These are phyloP conservation scores for Schizophyllum commune DNA, from an alignment of 1,284 basidiomycete species.

Conservation along the genomic window DNA sequence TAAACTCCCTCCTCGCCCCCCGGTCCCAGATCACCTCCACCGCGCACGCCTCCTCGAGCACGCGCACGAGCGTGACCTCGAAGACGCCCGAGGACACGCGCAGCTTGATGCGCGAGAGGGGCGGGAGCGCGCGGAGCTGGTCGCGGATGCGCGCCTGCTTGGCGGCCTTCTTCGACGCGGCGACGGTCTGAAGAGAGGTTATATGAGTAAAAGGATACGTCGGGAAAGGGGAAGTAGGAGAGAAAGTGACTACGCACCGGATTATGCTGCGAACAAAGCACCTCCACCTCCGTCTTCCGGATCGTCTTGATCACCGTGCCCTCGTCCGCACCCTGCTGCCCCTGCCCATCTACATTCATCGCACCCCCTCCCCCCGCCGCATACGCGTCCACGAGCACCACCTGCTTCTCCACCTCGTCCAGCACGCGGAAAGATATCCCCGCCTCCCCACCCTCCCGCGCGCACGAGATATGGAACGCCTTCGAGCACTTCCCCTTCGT, in stretches of 20 bases:
- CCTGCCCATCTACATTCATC: conserved; percentile 12
- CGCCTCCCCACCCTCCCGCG: conserved; percentile 44
- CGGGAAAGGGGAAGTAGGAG: background rate
- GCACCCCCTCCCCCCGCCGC: conserved; percentile 7
- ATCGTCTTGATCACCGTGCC: conserved; percentile 48
- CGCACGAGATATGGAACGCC: conserved; percentile 92
- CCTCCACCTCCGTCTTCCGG: conserved; percentile 63
- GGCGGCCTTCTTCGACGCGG: conserved; percentile 62
- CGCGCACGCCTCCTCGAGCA: conserved; percentile 57
- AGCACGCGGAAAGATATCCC: conserved; percentile 57
- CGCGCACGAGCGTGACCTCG: conserved; percentile 67
- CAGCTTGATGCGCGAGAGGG: conserved; percentile 71
- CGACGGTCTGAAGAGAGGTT: conserved; percentile 40
- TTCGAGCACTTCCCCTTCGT: conserved; percentile 90
- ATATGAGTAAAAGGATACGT: background rate
- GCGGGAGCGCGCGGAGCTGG: conserved; percentile 59
- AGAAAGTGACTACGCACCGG: conserved; percentile 46
- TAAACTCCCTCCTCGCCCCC: conserved; percentile 62
- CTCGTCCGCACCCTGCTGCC: conserved; percentile 16
- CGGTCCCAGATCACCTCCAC: conserved; percentile 80
- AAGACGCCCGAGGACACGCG: conserved; percentile 72
- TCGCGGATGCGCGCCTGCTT: conserved; percentile 61
- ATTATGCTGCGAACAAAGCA: conserved; percentile 77
- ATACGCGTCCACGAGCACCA: conserved; percentile 38
- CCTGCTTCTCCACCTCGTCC: conserved; percentile 70